Conservation (phyloP, 2,329 filamentous ascomycete species). For the Trichoderma brevicompactum region DNA sequence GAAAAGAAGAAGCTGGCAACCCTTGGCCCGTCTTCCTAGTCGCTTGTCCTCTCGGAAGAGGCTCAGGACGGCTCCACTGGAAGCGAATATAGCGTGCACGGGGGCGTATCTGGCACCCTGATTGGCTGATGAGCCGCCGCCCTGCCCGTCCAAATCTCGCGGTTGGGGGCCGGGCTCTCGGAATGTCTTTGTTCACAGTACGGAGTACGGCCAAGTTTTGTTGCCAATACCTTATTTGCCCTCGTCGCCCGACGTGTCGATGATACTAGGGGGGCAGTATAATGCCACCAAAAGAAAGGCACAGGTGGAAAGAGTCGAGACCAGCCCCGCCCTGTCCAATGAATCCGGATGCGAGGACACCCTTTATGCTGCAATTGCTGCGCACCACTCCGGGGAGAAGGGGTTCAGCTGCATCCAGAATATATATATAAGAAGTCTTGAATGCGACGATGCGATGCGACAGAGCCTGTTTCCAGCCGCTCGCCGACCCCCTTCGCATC, state of each 20-base stretch:
- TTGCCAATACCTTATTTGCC: not conserved
- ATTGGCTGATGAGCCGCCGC: constrained; percentile 37
- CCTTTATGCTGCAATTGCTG: not conserved
- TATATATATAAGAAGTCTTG: not conserved
- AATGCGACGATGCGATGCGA: constrained; percentile 14
- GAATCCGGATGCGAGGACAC: not conserved
- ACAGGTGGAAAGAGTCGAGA: not conserved
- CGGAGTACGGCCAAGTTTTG: not conserved
- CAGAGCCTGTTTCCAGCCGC: not conserved
- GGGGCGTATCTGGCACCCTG: constrained; percentile 37
- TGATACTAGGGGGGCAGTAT: not conserved
- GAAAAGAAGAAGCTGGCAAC: not conserved
- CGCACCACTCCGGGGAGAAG: too few species aligned
- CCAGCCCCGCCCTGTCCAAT: not conserved
- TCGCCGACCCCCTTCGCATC: not conserved
- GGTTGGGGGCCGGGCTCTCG: constrained; percentile 23
- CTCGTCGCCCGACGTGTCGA: not conserved
- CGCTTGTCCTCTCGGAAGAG: constrained; percentile 23
- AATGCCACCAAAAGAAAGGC: not conserved
- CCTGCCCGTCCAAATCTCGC: not conserved
- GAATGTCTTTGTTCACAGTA: constrained; percentile 1
- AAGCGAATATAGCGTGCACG: constrained; percentile 39
- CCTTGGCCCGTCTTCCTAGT: not conserved
- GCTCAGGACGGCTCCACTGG: constrained; percentile 38
- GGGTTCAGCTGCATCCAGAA: not conserved